Evolutionary conservation across 306 rosid species (phyloP).

Genomic region (Glycine tomentella): DNA sequence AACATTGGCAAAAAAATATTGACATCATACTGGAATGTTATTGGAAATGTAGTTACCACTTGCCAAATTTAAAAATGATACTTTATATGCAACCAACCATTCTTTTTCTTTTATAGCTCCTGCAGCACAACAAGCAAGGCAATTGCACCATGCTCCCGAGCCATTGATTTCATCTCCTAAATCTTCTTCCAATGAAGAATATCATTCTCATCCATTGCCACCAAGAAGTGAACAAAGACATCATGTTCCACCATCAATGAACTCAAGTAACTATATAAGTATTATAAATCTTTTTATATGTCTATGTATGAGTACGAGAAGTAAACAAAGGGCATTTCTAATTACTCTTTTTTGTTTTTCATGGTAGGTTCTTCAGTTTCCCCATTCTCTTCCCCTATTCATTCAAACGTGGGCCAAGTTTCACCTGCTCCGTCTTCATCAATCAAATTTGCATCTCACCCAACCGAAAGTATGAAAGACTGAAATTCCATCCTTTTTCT

Average conservation of each 20-base stretch:
- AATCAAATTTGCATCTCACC: too few relatives aligned
- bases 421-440: too few relatives aligned
- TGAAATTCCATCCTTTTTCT: too few relatives aligned
- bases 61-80: slow-evolving; percentile 7
- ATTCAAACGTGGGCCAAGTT: too few relatives aligned
- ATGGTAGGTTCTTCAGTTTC: too few relatives aligned
- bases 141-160: slow-evolving; percentile 47
- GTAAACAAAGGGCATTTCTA: too few relatives aligned
- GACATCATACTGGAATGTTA: slow-evolving; percentile 9
- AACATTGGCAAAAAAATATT: background rate
- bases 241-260: slow-evolving; percentile 57
- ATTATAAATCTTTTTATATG: too few relatives aligned
- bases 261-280: slow-evolving; percentile 52
- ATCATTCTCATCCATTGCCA: slow-evolving; percentile 55
- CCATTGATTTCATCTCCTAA: slow-evolving; percentile 55
- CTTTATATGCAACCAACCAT: background rate
- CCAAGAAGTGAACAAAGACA: slow-evolving; percentile 45
- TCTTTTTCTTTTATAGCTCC: slow-evolving; percentile 59
- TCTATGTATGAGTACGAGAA: too few relatives aligned
- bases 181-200: slow-evolving; percentile 48
- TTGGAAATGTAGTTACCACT: slow-evolving; percentile 20
- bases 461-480: too few relatives aligned
- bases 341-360: too few relatives aligned
- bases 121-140: slow-evolving; percentile 50
- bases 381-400: too few relatives aligned